Evolutionary conservation across 164 flowering plant species (phyloP), one percentile per base, ranked within the genome.

Genomic region (Umbilicus rupestris): DNA sequence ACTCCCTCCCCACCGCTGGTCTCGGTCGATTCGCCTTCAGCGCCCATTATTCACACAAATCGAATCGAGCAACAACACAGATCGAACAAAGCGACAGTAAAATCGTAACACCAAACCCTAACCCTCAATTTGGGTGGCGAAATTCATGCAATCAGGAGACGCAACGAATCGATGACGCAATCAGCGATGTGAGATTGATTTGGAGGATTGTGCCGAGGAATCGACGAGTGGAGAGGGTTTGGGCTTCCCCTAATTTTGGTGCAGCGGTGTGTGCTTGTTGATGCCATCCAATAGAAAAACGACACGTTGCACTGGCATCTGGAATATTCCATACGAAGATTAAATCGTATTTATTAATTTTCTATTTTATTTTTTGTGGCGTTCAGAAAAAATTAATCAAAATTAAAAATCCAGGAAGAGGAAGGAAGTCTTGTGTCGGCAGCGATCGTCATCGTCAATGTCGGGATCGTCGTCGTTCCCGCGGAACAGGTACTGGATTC

Each of bases 401-500:
- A 3, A 41, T 14, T 14, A 3, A 14, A 41, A 41, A 9, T 7
- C 6, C 0, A 9, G 44, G 44, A 9, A 20, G 31, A 52, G 30
- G 52, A 52, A 52, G 30, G 15, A 24, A 10, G 24, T 24, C 1
- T 22, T 3, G 24, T 3, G 58, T 7, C 24, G 22, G 7, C 10
- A 16, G 52, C 19, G 52, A 47, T 47, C 52, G 22, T 47, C 52
- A 9, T 19, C 37, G 16, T 22, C 58, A 52, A 75, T 77, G 85
- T 77, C 63, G 66, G 66, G 71, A 57, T 35, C 70, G 46, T 52
- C 82, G 66, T 64, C 82, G 65, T 78, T 80, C 67, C 60, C 87
- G 39, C 47, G 76, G 30, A 94, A 89, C 87, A 81, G 71, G 65
- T 94, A 91, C 74, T 94, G 98, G 97, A 75, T 90, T 26, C 76